Percentiles rank a stretch among this genome's conserved stretches.
Evolutionary conservation across 163 green algal species (phyloP).

Genomic region (Scenedesmus sp.): DNA sequence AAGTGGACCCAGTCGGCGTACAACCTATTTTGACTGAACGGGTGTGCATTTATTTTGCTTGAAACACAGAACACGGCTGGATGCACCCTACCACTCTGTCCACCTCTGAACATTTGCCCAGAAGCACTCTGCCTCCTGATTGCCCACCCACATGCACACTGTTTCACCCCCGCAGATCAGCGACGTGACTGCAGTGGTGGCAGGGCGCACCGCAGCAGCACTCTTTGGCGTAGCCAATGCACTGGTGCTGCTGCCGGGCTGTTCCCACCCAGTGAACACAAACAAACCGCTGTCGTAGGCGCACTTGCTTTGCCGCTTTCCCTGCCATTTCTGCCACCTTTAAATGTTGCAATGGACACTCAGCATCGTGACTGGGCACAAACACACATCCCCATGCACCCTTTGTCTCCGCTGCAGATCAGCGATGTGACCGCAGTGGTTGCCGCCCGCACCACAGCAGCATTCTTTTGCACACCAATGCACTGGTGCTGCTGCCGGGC

Average conservation of each 20-base stretch:
- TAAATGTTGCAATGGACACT: too few relatives aligned
- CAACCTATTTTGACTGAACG: too few relatives aligned
- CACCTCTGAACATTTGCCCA: too few relatives aligned
- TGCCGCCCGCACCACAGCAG: not conserved
- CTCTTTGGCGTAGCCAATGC: not conserved
- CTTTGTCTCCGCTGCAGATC: not conserved
- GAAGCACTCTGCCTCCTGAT: not conserved
- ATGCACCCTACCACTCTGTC: too few relatives aligned
- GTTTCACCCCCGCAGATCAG: not conserved
- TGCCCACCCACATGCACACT: not conserved
- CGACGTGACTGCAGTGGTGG: not conserved
- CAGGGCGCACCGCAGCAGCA: not conserved
- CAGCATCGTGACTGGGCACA: too few relatives aligned
- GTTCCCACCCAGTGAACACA: not conserved
- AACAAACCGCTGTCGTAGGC: too few relatives aligned
- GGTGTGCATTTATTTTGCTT: too few relatives aligned
- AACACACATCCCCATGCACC: not conserved
- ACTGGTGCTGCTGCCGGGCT: not conserved
- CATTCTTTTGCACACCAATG: not conserved
- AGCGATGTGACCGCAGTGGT: not conserved
- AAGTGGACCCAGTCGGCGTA: too few relatives aligned
- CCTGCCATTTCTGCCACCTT: too few relatives aligned
- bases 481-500: not conserved
- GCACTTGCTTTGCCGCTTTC: too few relatives aligned
- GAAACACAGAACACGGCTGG: too few relatives aligned